Percentiles rank a stretch among this genome's conserved stretches.
Conservation (phyloP, 78 protist genomes). For the Tieghemostelium lacteum region DNA sequence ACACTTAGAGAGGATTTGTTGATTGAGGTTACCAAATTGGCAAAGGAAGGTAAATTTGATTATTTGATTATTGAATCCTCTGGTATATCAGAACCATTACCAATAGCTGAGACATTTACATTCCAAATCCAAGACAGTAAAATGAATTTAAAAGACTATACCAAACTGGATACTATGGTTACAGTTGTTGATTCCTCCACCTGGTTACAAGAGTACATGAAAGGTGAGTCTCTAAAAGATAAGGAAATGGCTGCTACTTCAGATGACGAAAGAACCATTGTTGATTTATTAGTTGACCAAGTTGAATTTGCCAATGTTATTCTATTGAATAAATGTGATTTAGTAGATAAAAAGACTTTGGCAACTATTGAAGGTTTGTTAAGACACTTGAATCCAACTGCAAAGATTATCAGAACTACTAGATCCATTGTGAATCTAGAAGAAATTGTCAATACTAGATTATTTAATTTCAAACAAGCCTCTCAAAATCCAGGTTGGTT, state of each 20-base stretch:
- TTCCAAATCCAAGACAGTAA: conserved; percentile 21
- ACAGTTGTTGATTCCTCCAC: conserved; percentile 75
- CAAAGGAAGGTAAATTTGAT: conserved; percentile 63
- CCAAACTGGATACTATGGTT: conserved; percentile 80
- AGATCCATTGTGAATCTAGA: conserved; percentile 50
- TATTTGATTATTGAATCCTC: conserved; percentile 61
- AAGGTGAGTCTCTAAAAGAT: conserved; percentile 24
- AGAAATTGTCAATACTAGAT: conserved; percentile 80
- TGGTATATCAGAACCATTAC: conserved; percentile 94
- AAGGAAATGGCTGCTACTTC: conserved; percentile 30
- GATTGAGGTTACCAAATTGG: conserved; percentile 71
- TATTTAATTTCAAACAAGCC: conserved; percentile 80
- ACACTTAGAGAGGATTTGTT: conserved; percentile 93
- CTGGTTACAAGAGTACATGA: conserved; percentile 24
- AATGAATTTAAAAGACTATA: conserved; percentile 6
- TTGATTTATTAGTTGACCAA: conserved; percentile 91
- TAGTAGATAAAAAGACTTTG: neutral
- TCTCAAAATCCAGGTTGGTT: conserved; percentile 86
- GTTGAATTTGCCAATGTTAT: conserved; percentile 94
- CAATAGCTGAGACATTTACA: conserved; percentile 94
- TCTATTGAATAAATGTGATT: conserved; percentile 89
- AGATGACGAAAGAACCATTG: conserved; percentile 79
- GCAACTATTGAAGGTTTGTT: conserved; percentile 11
- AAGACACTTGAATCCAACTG: conserved; percentile 65
- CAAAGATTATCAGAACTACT: conserved; percentile 65